These are phyloP conservation scores for Polytrichum formosum DNA, from an alignment of 225 moss, liverwort and hornwort genomes.

Conservation along the genomic window DNA sequence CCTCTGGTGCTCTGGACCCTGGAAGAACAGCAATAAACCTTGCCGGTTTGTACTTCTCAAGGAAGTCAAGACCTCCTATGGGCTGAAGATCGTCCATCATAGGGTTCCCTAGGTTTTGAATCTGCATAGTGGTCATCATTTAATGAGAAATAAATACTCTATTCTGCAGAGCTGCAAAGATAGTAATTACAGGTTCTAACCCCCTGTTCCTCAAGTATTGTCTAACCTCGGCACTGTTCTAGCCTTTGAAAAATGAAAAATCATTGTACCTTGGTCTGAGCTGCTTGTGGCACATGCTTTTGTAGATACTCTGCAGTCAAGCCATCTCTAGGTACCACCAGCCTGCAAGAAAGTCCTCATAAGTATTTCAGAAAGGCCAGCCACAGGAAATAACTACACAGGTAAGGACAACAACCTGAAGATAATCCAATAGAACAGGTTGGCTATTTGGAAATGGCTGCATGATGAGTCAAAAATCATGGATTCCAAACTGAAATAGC, in stretches of 20 bases:
- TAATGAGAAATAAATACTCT: not conserved
- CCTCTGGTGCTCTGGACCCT: conserved; percentile 87
- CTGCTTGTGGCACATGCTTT: conserved; percentile 41
- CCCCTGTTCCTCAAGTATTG: too few species aligned
- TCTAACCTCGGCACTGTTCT: too few species aligned
- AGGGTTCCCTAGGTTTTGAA: conserved; percentile 79
- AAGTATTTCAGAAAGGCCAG: conserved; percentile 7
- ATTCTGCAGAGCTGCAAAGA: not conserved
- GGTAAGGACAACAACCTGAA: not conserved
- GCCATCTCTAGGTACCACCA: conserved; percentile 82
- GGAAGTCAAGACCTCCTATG: conserved; percentile 55
- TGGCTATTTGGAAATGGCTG: too few species aligned
- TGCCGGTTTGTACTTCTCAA: conserved; percentile 42
- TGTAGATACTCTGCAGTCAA: conserved; percentile 71
- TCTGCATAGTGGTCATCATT: conserved; percentile 37
- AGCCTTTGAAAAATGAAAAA: too few species aligned
- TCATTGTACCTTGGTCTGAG: conserved; percentile 52
- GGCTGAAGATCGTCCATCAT: conserved; percentile 92
- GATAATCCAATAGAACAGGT: too few species aligned
- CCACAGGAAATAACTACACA: not conserved
- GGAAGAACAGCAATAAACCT: conserved; percentile 76
- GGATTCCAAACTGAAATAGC: too few species aligned
- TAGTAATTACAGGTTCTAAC: not conserved
- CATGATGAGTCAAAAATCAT: too few species aligned
- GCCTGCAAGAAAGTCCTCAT: conserved; percentile 40